Evolutionary conservation across 805 yeast species (phyloP).

Genomic region (Zygosaccharomyces gambellarensis): DNA sequence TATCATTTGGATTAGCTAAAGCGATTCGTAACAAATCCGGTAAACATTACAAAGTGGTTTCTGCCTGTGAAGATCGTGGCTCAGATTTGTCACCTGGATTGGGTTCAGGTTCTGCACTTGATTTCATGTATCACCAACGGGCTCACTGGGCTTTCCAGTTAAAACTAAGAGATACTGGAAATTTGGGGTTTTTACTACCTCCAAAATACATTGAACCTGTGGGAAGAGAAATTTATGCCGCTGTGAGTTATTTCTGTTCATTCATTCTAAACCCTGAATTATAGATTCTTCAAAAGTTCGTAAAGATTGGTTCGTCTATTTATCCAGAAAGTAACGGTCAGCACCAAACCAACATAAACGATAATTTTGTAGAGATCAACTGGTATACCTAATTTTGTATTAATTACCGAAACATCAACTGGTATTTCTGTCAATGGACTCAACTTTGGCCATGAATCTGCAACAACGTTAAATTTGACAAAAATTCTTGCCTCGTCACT

Average conservation of each 20-base stretch:
- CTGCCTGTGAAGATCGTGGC: conserved; percentile 78
- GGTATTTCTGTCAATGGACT: conserved; percentile 12
- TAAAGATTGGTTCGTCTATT: conserved; percentile 11
- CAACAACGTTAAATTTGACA: conserved; percentile 9
- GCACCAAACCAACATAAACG: conserved; percentile 12
- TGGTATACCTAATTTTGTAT: conserved; percentile 23
- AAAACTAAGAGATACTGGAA: conserved; percentile 75
- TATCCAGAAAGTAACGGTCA: conserved; percentile 7
- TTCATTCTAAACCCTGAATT: conserved; percentile 44
- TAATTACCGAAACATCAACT: conserved; percentile 20
- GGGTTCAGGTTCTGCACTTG: conserved; percentile 77
- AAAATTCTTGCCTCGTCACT: conserved; percentile 15
- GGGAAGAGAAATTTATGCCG: conserved; percentile 67
- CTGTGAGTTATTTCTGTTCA: conserved; percentile 60
- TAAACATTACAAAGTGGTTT: conserved; percentile 59
- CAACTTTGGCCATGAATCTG: conserved; percentile 23
- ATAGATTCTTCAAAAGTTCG: conserved; percentile 15
- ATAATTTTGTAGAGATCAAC: conserved; percentile 23
- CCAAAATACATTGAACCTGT: conserved; percentile 65
- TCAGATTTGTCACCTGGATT: conserved; percentile 66
- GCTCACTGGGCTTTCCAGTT: conserved; percentile 84
- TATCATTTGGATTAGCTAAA: conserved; percentile 76
- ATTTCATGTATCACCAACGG: conserved; percentile 75
- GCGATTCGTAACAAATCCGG: conserved; percentile 63
- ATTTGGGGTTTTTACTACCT: conserved; percentile 79